Conservation (phyloP, 768 basidiomycete species). For the Mycena sanguinolenta region DNA sequence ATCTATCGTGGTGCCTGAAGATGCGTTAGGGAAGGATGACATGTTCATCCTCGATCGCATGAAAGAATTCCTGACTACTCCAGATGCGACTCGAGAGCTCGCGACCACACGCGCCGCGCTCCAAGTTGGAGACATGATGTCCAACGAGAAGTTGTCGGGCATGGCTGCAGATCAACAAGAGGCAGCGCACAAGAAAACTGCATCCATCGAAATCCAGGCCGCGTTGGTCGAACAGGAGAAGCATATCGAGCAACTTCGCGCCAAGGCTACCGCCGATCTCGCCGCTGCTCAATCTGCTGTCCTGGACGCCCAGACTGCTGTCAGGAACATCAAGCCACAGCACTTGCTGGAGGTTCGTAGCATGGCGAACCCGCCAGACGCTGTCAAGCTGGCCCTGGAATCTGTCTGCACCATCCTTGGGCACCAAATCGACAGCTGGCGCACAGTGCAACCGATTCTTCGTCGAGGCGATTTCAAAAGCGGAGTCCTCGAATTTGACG, state of each 20-base stretch:
- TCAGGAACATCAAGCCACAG: slow-evolving; percentile 95
- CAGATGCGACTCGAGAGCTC: slow-evolving; percentile 76
- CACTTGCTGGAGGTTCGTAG: slow-evolving; percentile 97
- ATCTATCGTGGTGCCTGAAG: slow-evolving; percentile 87
- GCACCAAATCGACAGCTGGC: slow-evolving; percentile 97
- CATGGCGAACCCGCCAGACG: slow-evolving; percentile 98
- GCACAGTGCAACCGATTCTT: slow-evolving; percentile 94
- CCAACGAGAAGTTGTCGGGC: slow-evolving; percentile 95
- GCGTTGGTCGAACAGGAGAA: slow-evolving; percentile 93
- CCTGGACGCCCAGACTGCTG: slow-evolving; percentile 93
- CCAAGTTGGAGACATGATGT: slow-evolving; percentile 92
- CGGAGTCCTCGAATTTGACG: slow-evolving; percentile 96
- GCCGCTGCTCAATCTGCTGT: slow-evolving; percentile 99
- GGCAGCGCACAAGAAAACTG: slow-evolving; percentile 97
- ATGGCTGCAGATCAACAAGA: slow-evolving; percentile 99
- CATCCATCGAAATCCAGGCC: slow-evolving; percentile 95
- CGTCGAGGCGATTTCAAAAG: slow-evolving; percentile 97
- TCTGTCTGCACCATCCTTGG: slow-evolving; percentile 97
- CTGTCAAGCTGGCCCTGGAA: slow-evolving; percentile 98
- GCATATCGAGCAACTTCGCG: slow-evolving; percentile 87
- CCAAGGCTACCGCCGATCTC: slow-evolving; percentile 93
- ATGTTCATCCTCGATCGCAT: slow-evolving; percentile 84
- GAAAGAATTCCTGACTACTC: slow-evolving; percentile 80
- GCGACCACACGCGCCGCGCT: slow-evolving; percentile 94
- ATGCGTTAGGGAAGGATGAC: slow-evolving; percentile 90